phyloP scores from a whole-genome alignment of 2,329 filamentous ascomycete genomes.

The Coccinonectria pachysandricola region DNA sequence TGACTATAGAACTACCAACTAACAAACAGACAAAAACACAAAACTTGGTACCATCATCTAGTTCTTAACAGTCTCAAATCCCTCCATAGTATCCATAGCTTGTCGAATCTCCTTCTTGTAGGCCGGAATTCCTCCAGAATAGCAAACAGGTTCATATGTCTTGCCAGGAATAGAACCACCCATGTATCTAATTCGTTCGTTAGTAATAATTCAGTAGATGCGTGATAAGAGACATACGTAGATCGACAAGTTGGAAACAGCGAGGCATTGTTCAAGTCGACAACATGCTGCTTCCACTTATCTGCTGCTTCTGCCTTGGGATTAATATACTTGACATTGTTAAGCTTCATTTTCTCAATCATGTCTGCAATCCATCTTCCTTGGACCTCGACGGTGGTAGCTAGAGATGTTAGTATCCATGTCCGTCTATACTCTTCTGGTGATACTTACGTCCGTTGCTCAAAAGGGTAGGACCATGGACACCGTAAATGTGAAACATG shows the following conservation, averaged over 20 bases:
- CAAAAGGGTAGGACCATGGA: constrained; percentile 46
- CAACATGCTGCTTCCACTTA: constrained; percentile 38
- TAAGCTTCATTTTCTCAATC: constrained; percentile 36
- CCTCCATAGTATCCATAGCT: constrained; percentile 11
- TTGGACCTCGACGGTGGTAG: constrained; percentile 43
- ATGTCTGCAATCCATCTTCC: constrained; percentile 44
- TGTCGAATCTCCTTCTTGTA: constrained; percentile 20
- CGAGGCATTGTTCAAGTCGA: constrained; percentile 33
- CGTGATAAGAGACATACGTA: too few relatives aligned
- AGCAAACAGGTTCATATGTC: constrained; percentile 40
- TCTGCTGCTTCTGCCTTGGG: constrained; percentile 33
- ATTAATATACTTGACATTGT: constrained; percentile 40
- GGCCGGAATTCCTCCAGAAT: constrained; percentile 28
- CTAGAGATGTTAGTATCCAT: neutral
- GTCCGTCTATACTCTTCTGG: neutral
- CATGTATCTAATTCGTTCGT: too few relatives aligned
- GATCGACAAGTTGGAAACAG: constrained; percentile 39
- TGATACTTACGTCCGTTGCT: constrained; percentile 35
- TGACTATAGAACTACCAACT: too few relatives aligned
- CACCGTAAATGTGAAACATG: constrained; percentile 44
- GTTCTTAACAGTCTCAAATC: constrained; percentile 12
- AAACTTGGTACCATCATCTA: too few relatives aligned
- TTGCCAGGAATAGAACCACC: constrained; percentile 46
- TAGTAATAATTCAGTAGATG: too few relatives aligned
- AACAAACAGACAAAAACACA: too few relatives aligned